Percentiles rank a stretch among this genome's conserved stretches.
Evolutionary conservation across 805 yeast species (phyloP).

Genomic region (Yarrowia alimentaria): DNA sequence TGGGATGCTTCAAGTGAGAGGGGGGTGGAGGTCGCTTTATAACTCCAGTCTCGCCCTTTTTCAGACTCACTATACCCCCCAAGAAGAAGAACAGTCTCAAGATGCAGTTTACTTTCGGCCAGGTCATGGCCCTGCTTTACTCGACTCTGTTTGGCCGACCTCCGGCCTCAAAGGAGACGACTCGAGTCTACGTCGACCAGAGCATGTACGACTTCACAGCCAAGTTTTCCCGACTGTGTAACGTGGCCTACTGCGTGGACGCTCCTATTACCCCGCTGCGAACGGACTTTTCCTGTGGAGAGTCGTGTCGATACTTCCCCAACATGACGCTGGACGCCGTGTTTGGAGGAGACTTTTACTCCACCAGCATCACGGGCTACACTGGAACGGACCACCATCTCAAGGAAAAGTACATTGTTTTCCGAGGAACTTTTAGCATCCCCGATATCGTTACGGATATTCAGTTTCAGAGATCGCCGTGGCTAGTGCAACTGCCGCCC

Average conservation of each 20-base stretch:
- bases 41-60: no score
- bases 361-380: not conserved
- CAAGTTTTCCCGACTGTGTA: constrained; percentile 1
- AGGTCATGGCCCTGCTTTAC: no score
- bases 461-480: constrained; percentile 1
- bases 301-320: constrained; percentile 5
- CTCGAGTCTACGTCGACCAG: no score
- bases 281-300: constrained; percentile 2
- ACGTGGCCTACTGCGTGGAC: constrained; percentile 7
- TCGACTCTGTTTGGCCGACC: no score
- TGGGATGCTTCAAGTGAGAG: no score
- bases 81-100: no score
- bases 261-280: constrained; percentile 1
- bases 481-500: constrained; percentile 1
- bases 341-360: constrained; percentile 4
- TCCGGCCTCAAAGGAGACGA: no score
- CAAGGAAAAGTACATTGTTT: not conserved
- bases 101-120: no score
- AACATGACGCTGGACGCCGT: constrained; percentile 5
- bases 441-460: constrained; percentile 2
- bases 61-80: no score
- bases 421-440: constrained; percentile 10
- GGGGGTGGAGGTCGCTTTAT: no score
- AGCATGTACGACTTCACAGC: not conserved
- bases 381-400: not conserved